Evolutionary conservation across 352 stramenopile species (phyloP), one percentile per base, ranked within the genome.

Genomic region (Phytophthora niederhauseri): DNA sequence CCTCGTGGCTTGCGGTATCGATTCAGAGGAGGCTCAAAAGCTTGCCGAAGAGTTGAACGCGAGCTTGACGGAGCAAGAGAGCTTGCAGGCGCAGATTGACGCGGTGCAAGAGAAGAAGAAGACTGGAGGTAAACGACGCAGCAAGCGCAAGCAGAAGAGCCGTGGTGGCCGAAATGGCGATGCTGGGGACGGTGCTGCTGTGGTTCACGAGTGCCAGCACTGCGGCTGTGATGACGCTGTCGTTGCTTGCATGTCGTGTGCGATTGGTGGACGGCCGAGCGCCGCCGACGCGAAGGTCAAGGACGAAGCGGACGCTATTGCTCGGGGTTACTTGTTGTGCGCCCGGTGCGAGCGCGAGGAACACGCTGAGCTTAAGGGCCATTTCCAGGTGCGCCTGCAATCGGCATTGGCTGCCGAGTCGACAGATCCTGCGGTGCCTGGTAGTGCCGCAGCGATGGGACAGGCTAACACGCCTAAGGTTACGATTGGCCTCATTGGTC

Each of bases 401-500:
- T 77, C 77, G 3, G 68, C 73, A 9, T 48, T 65, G 17, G 68
- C 62, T 51, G 71, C 65, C 3, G 73, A 60, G 36, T 72, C 66
- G 14, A 74, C 61, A 2, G 69, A 81, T n/a, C 60, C 71, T 4
- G 50, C 68, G 2, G 60, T 75, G 6, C 26, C 59, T 15, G 69
- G 75, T 17, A 80, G 64, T 28, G 61, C 31, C 41, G 60, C 50
- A 54, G 68, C 76, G 17, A 67, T 77, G 50, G 68, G 61, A 17
- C 65, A 79, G n/a, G 84, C 82, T 30, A 73, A 73, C 12, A 87
- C 83, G 7, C 75, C 75, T 4, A 87, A 82, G 34, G 75, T 93
- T 34, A 96, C 82, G 8, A 92, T 96, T 43, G 91, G 91, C 46
- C 75, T 97, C n/a, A 93, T 96, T 36, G 91, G 90, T 9, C 87